Evolutionary conservation across 441 rosid species (phyloP), one percentile per base, ranked within the genome.

Genomic region (Arabidopsis lyrata): DNA sequence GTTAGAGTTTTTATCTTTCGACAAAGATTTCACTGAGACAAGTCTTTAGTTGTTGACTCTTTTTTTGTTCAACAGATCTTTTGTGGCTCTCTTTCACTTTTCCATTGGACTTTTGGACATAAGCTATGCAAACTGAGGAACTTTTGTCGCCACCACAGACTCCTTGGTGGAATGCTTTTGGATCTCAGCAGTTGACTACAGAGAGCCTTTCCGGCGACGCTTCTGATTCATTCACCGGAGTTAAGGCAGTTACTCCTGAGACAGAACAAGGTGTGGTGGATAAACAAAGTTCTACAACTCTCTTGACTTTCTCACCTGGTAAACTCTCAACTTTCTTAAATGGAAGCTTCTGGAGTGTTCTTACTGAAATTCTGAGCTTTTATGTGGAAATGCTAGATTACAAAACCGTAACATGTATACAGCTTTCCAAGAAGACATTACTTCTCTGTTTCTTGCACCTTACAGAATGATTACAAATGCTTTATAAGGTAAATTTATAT

Each of bases 51-150:
- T 49, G 49, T 50, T 74, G 62, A 54, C 68, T 29, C 2, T 41
- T 59, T 10, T 12, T 10, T 15, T 79, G 77, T 80, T 61, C 14
- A 41, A 76, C 85, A 83, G 89, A 71, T 63, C 73, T 65, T 70
- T 14, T 5, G 35, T 42, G 50, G 36, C 14, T 22, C 14, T 57
- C 38, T 68, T 47, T 41, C 58, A 66, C 61, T 62, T 63, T 10
- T 34, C 41, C 31, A 61, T 62, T 72, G 77, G 72, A 74, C 71
- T 66, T 63, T 9, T 49, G 64, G 63, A 70, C 67, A 91, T 87
- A 93, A 62, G 90, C 93, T 78, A 87, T 86, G 97, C 92, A 89
- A 78, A 78, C 91, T 72, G 75, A 79, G 65, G 94, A 86, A 74
- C 53, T 85, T 48, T 65, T 82, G 47, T 80, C 87, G 8, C 70